phyloP scores from a whole-genome alignment of 1,139 yeast genomes.

The Pichia sp. region DNA sequence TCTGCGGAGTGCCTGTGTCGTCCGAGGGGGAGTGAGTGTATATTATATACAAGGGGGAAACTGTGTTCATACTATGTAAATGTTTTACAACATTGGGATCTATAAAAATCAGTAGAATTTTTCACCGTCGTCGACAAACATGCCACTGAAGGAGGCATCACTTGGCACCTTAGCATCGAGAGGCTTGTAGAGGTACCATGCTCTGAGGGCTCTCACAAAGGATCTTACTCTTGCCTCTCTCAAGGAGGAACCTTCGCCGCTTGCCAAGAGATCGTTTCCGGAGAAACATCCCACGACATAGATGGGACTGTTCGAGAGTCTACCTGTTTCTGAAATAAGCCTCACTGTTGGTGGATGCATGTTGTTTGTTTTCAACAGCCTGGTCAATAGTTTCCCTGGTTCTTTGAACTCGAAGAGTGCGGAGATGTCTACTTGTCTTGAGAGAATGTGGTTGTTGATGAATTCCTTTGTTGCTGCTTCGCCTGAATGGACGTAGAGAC shows the following conservation, averaged over 20 bases:
- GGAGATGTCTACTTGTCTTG: conserved; percentile 71
- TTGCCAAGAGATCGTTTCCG: conserved; percentile 81
- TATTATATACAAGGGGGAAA: conserved; percentile 3
- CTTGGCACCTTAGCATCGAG: conserved; percentile 58
- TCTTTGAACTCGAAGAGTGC: conserved; percentile 74
- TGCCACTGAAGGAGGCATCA: conserved; percentile 44
- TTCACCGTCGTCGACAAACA: conserved; percentile 53
- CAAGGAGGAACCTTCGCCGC: conserved; percentile 90
- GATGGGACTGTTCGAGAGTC: conserved; percentile 77
- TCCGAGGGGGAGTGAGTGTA: background rate
- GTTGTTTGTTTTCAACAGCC: conserved; percentile 74
- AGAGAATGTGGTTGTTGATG: conserved; percentile 66
- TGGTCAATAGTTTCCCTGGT: conserved; percentile 81
- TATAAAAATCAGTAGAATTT: conserved; percentile 32
- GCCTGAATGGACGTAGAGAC: conserved; percentile 62
- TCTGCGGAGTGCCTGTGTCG: background rate
- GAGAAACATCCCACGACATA: conserved; percentile 88
- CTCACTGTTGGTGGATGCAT: conserved; percentile 74
- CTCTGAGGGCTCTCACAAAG: conserved; percentile 82
- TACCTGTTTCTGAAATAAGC: conserved; percentile 89
- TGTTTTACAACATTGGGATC: background rate
- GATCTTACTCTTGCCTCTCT: conserved; percentile 92
- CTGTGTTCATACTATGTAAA: conserved; percentile 1
- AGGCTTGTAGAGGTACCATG: conserved; percentile 90
- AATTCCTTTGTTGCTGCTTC: conserved; percentile 58